These are phyloP conservation scores for Calocybe cyanea DNA, from an alignment of 768 basidiomycete genomes.

Conservation along the genomic window DNA sequence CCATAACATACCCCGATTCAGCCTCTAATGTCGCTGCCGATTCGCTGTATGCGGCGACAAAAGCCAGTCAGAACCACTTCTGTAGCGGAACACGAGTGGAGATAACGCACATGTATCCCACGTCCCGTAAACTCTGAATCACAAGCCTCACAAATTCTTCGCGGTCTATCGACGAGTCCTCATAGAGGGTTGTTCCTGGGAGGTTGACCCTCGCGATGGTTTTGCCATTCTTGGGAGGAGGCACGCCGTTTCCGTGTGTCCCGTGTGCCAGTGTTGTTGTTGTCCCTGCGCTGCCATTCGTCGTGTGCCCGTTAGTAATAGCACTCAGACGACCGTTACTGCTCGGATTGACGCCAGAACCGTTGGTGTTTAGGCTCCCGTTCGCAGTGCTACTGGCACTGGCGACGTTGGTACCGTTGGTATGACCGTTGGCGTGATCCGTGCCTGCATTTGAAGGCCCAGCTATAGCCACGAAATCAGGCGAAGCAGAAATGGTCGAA, in stretches of 20 bases:
- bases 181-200: slow-evolving; percentile 72
- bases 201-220: slow-evolving; percentile 59
- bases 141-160: slow-evolving; percentile 90
- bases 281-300: slow-evolving; percentile 23
- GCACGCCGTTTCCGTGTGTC: slow-evolving; percentile 37
- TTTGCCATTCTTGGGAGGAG: slow-evolving; percentile 42
- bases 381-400: slow-evolving; percentile 28
- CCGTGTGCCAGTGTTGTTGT: not conserved
- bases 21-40: slow-evolving; percentile 86
- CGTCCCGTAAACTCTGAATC: slow-evolving; percentile 85
- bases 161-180: slow-evolving; percentile 74
- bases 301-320: slow-evolving; percentile 32
- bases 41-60: slow-evolving; percentile 51
- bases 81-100: slow-evolving; percentile 8
- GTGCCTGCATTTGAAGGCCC: slow-evolving; percentile 48
- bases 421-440: slow-evolving; percentile 40
- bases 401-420: slow-evolving; percentile 41
- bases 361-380: slow-evolving; percentile 25
- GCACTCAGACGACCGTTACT: slow-evolving; percentile 29
- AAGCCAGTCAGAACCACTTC: not conserved
- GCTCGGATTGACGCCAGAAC: slow-evolving; percentile 19
- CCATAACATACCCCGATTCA: slow-evolving; percentile 89
- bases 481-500: slow-evolving; percentile 40
- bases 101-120: slow-evolving; percentile 65
- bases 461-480: slow-evolving; percentile 39